Conservation (phyloP, 192 early-diverging fungal species). For the Dimargaris xerosporica region DNA sequence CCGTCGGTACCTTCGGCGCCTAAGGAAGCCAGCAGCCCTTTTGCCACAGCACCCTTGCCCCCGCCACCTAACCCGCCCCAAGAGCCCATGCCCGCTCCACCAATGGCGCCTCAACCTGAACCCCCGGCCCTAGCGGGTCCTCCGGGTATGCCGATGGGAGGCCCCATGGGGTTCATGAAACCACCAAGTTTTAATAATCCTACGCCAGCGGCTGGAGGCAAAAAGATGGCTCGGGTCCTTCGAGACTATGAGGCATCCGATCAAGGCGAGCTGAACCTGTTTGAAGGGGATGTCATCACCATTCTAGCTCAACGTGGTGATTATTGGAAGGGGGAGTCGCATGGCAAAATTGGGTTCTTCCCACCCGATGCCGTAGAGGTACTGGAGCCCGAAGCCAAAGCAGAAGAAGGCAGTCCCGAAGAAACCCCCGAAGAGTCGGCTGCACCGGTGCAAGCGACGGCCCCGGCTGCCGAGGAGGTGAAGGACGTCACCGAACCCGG, state of each 20-base stretch:
- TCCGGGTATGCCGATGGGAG: constrained; percentile 1
- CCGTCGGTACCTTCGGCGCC: background rate
- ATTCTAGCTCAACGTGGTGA: constrained; percentile 40
- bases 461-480: background rate
- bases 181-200: background rate
- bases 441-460: background rate
- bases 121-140: background rate
- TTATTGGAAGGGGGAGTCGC: constrained; percentile 60
- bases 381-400: constrained; percentile 24
- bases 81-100: no score
- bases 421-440: background rate
- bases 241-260: constrained; percentile 56
- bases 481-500: background rate
- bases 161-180: no score
- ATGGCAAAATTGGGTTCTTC: constrained; percentile 61
- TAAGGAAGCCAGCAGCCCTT: background rate
- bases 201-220: background rate
- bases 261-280: constrained; percentile 48
- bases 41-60: background rate
- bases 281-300: constrained; percentile 47
- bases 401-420: constrained; percentile 4
- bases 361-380: constrained; percentile 40
- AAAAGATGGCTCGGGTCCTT: constrained; percentile 37
- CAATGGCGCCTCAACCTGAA: background rate
- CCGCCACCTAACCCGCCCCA: background rate